Evolutionary conservation across 1,284 basidiomycete genomes (phyloP).

Genomic region (Fomitopsis betulina): DNA sequence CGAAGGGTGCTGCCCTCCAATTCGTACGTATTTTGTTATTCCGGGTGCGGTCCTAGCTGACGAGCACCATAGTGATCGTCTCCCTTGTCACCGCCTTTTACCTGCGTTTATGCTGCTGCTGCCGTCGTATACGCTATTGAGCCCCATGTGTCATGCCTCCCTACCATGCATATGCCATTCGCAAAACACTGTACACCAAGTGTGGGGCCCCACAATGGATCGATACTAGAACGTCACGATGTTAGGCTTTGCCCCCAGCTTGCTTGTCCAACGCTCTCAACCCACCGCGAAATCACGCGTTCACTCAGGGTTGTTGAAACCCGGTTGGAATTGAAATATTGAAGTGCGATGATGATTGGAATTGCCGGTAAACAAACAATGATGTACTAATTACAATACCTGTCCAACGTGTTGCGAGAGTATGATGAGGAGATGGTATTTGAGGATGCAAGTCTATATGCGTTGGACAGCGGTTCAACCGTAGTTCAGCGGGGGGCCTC

Average conservation of each 20-base stretch:
- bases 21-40: slow-evolving; percentile 59
- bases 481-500: slow-evolving; percentile 26
- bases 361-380: neutral
- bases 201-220: neutral
- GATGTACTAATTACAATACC: neutral
- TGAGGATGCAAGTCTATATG: neutral
- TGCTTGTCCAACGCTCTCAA: too few relatives aligned
- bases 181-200: slow-evolving; percentile 3
- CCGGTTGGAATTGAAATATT: too few relatives aligned
- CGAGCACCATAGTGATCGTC: slow-evolving; percentile 17
- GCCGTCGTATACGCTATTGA: slow-evolving; percentile 15
- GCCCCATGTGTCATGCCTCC: slow-evolving; percentile 25
- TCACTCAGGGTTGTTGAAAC: too few relatives aligned
- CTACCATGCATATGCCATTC: slow-evolving; percentile 13
- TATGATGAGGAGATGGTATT: neutral
- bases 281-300: too few relatives aligned
- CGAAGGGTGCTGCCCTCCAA: slow-evolving; percentile 90
- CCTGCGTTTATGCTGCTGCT: slow-evolving; percentile 5
- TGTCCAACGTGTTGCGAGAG: neutral
- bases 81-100: slow-evolving; percentile 10
- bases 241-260: neutral
- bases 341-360: neutral
- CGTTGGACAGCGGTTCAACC: slow-evolving; percentile 15
- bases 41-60: neutral
- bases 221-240: neutral